Percentiles rank a stretch among this genome's conserved stretches.
Conservation (phyloP, 495 filamentous ascomycete genomes). For the Cercophora samala region DNA sequence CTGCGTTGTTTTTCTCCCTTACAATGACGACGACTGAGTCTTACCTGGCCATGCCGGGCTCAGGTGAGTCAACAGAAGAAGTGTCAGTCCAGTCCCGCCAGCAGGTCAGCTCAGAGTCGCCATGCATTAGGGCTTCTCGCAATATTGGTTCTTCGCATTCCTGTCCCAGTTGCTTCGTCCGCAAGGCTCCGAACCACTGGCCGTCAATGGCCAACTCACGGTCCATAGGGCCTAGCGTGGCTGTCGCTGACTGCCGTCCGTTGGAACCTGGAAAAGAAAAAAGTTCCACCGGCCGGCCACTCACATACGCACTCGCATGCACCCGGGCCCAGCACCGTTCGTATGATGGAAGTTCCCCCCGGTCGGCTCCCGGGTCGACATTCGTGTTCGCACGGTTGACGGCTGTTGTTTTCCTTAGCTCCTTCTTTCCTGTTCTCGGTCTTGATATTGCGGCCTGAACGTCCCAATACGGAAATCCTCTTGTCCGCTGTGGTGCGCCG, state of each 20-base stretch:
- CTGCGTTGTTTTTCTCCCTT: slow-evolving; percentile 1
- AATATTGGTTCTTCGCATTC: not conserved
- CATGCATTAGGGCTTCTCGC: not conserved
- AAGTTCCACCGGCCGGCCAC: not conserved
- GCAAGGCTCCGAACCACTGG: not conserved
- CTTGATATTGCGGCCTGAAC: not conserved
- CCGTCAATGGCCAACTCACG: no score
- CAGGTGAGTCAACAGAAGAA: not conserved
- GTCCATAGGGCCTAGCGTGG: no score
- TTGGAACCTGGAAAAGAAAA: not conserved
- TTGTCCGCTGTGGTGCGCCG: not conserved
- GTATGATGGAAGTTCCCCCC: not conserved
- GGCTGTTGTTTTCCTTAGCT: not conserved
- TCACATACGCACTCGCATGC: not conserved
- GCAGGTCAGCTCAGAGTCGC: not conserved
- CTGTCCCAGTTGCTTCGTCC: not conserved
- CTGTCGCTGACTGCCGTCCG: not conserved
- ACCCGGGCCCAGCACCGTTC: not conserved
- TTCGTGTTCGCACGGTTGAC: slow-evolving; percentile 3
- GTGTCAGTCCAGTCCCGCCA: no score
- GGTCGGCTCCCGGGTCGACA: not conserved
- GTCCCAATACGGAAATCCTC: not conserved
- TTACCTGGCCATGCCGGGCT: not conserved
- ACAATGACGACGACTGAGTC: not conserved
- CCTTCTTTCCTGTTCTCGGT: not conserved